phyloP scores from a whole-genome alignment of 768 basidiomycete species.

The Leucosporidium scottii region DNA sequence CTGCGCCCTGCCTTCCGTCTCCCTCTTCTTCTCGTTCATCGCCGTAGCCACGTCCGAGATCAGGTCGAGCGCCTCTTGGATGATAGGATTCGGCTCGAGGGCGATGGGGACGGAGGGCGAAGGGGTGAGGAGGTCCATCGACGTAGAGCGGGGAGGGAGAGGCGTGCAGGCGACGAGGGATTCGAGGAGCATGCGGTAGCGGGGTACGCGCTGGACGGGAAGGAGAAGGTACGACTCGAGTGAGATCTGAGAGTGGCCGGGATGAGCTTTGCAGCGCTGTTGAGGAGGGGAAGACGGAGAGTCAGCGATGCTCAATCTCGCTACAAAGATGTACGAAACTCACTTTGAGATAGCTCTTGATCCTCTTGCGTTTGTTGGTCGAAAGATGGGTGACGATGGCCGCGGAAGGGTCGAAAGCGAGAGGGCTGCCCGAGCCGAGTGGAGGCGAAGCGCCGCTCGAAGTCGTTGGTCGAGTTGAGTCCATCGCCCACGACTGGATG shows the following conservation, averaged over 20 bases:
- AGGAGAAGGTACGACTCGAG: constrained; percentile 87
- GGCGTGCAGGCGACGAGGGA: constrained; percentile 41
- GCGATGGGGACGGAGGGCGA: not conserved
- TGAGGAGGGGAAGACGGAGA: not conserved
- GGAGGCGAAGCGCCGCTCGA: constrained; percentile 30
- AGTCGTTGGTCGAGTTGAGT: not conserved
- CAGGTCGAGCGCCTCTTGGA: constrained; percentile 77
- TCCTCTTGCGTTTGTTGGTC: constrained; percentile 75
- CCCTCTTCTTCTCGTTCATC: constrained; percentile 98
- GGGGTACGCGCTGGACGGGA: constrained; percentile 91
- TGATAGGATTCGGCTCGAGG: constrained; percentile 62
- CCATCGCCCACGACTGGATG: constrained; percentile 66
- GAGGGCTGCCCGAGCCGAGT: not conserved
- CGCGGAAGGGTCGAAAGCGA: constrained; percentile 15
- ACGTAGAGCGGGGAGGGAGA: not conserved
- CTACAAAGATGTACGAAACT: not conserved
- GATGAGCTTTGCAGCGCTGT: constrained; percentile 78
- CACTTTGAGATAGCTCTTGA: constrained; percentile 69
- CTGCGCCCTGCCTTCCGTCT: constrained; percentile 82
- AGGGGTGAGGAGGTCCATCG: not conserved
- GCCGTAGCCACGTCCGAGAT: constrained; percentile 82
- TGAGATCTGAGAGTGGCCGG: constrained; percentile 75
- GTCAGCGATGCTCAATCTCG: not conserved
- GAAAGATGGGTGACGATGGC: constrained; percentile 46
- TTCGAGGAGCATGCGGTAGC: constrained; percentile 81